These are phyloP conservation scores for Peronospora farinosa DNA, from an alignment of 352 stramenopile species.

Conservation along the genomic window DNA sequence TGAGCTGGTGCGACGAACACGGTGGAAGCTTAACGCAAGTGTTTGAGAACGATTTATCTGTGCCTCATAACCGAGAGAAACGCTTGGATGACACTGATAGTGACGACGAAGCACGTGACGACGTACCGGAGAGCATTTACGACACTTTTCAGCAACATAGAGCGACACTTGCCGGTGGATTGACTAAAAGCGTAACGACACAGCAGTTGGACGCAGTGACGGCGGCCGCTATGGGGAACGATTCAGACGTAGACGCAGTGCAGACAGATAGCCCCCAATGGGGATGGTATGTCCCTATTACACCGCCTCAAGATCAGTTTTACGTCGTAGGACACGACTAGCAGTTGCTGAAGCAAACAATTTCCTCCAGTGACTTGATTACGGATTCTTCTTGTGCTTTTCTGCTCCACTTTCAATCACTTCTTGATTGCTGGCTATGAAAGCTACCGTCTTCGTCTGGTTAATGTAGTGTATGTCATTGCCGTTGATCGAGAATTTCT, in stretches of 20 bases:
- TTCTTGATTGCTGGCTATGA: too few species aligned
- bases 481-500: neutral
- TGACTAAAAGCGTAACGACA: constrained; percentile 31
- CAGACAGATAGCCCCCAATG: constrained; percentile 76
- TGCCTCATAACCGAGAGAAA: neutral
- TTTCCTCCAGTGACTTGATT: too few species aligned
- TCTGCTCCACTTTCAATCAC: too few species aligned
- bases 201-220: constrained; percentile 15
- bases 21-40: constrained; percentile 71
- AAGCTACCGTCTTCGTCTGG: too few species aligned
- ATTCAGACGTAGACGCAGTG: constrained; percentile 21
- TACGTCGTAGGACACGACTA: constrained; percentile 12
- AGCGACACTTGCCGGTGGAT: constrained; percentile 3
- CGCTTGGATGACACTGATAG: constrained; percentile 28
- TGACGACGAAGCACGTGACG: constrained; percentile 24
- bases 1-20: constrained; percentile 82
- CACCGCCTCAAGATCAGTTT: constrained; percentile 64
- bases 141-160: constrained; percentile 15
- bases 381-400: too few species aligned
- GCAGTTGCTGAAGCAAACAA: neutral
- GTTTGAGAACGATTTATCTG: constrained; percentile 41
- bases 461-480: constrained; percentile 13
- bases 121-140: constrained; percentile 19
- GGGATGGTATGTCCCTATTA: constrained; percentile 85
- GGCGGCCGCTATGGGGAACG: constrained; percentile 1